These are phyloP conservation scores for Hyphopichia wangnamkhiaoensis DNA, from an alignment of 1,139 yeast species.

Conservation along the genomic window DNA sequence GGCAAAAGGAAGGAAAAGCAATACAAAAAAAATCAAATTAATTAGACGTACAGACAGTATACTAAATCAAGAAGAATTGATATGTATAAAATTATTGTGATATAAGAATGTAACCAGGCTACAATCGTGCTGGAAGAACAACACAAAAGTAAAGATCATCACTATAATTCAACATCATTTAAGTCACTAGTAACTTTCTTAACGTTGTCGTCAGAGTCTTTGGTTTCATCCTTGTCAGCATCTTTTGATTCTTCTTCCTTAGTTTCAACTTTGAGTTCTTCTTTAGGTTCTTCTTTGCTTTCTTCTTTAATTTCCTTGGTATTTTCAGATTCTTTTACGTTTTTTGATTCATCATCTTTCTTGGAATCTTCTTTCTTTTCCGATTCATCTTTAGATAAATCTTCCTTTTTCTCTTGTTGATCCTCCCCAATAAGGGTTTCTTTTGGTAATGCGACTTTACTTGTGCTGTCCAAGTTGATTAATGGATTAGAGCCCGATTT, in stretches of 20 bases:
- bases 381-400: constrained; percentile 15
- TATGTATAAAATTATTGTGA: too few species aligned
- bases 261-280: background rate
- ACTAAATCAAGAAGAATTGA: too few species aligned
- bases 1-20: too few species aligned
- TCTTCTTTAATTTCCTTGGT: background rate
- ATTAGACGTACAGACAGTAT: too few species aligned
- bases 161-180: constrained; percentile 4
- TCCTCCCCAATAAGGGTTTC: constrained; percentile 42
- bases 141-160: too few species aligned
- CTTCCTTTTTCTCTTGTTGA: constrained; percentile 11
- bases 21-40: too few species aligned
- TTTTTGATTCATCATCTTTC: constrained; percentile 20
- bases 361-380: constrained; percentile 21
- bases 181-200: constrained; percentile 1
- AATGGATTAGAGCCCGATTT: constrained; percentile 14
- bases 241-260: background rate
- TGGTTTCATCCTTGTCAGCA: background rate
- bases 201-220: constrained; percentile 1
- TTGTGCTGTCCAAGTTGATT: constrained; percentile 31
- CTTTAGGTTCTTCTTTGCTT: background rate
- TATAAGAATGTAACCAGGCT: too few species aligned
- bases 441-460: constrained; percentile 38
- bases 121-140: too few species aligned
- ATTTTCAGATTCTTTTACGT: constrained; percentile 10